These are phyloP conservation scores for Marasmius sp. DNA, from an alignment of 1,284 basidiomycete species.

Conservation along the genomic window DNA sequence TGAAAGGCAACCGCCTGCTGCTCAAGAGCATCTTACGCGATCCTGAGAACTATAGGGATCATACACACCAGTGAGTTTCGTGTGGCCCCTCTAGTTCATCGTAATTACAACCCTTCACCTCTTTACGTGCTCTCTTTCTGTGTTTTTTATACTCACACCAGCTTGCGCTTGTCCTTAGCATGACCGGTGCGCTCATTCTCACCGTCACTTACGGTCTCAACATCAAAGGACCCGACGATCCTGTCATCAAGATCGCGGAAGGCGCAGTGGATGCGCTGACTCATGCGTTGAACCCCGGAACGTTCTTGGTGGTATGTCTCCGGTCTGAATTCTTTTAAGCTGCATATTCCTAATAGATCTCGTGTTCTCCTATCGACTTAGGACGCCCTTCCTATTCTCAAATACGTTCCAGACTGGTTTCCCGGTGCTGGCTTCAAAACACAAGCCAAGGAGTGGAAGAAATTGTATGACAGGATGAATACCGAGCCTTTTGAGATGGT, in stretches of 20 bases:
- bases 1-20: no score
- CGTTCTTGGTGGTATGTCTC: neutral
- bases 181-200: no score
- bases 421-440: neutral
- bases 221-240: neutral
- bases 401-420: neutral
- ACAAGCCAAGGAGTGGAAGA: neutral
- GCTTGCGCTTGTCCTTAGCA: no score
- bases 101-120: no score
- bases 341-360: neutral
- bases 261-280: neutral
- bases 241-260: neutral
- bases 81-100: no score
- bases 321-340: neutral
- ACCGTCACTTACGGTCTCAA: neutral
- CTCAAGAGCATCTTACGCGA: no score
- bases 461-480: neutral
- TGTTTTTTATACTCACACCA: no score
- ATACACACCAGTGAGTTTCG: no score
- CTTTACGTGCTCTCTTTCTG: no score
- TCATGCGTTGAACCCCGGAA: neutral
- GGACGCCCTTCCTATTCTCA: neutral
- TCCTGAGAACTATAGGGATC: no score
- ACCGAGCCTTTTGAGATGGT: neutral
- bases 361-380: neutral